phyloP scores from a whole-genome alignment of 257 asterid species.

The Orobanche coerulescens region DNA sequence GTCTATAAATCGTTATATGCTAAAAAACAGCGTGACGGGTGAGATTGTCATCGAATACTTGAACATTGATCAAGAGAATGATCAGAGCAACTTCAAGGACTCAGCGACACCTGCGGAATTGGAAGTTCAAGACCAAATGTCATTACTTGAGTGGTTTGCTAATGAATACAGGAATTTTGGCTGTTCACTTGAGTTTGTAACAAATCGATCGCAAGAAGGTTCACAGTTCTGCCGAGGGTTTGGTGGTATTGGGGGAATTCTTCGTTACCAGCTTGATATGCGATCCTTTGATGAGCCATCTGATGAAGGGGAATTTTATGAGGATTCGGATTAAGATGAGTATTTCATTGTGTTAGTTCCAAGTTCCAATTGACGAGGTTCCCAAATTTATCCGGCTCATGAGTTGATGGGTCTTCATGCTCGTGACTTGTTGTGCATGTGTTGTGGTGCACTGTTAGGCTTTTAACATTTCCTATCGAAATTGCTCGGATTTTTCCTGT shows the following conservation, averaged over 20 bases:
- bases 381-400: constrained; percentile 1
- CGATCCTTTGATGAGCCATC: constrained; percentile 49
- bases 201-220: constrained; percentile 53
- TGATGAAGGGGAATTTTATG: constrained; percentile 38
- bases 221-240: constrained; percentile 61
- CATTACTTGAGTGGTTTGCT: constrained; percentile 58
- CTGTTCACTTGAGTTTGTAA: constrained; percentile 53
- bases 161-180: constrained; percentile 53
- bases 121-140: constrained; percentile 52
- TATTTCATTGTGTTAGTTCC: neutral
- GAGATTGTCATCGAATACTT: constrained; percentile 39
- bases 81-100: constrained; percentile 47
- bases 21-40: constrained; percentile 37
- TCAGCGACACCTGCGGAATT: constrained; percentile 29
- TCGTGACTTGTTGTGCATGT: constrained; percentile 21
- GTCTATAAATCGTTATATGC: constrained; percentile 37
- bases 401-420: constrained; percentile 16
- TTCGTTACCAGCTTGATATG: constrained; percentile 55
- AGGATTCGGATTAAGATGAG: constrained; percentile 39
- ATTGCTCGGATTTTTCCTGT: neutral
- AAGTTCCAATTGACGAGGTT: neutral
- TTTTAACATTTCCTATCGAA: constrained; percentile 15
- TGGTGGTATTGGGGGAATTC: constrained; percentile 59
- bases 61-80: constrained; percentile 43
- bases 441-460: constrained; percentile 11